Percentiles rank a stretch among this genome's conserved stretches.
Evolutionary conservation across 2,329 filamentous ascomycete species (phyloP).

Genomic region (Stagonosporopsis rhizophila): DNA sequence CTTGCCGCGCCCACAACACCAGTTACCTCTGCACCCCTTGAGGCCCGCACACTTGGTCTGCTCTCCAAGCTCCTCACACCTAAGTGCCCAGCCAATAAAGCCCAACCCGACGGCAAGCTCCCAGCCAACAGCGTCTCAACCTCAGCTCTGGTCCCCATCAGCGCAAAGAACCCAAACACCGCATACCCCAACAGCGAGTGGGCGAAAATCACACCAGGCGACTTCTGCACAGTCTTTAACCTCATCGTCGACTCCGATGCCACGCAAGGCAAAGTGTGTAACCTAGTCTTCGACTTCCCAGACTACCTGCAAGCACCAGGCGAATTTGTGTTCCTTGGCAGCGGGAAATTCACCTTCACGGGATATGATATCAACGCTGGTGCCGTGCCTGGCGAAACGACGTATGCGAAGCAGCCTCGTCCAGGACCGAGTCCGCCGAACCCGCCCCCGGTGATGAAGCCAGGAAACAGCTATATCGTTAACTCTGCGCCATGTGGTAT

Average conservation of each 20-base stretch:
- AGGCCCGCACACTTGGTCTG: slow-evolving; percentile 31
- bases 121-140: slow-evolving; percentile 29
- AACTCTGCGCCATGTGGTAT: slow-evolving; percentile 32
- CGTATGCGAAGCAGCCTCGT: slow-evolving; percentile 34
- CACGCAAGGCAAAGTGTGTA: slow-evolving; percentile 38
- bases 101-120: slow-evolving; percentile 33
- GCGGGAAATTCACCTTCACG: slow-evolving; percentile 34
- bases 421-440: slow-evolving; percentile 28
- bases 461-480: slow-evolving; percentile 35
- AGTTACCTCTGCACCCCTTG: slow-evolving; percentile 24
- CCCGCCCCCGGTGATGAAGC: slow-evolving; percentile 27
- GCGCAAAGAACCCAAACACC: slow-evolving; percentile 25
- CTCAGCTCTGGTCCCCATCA: slow-evolving; percentile 32
- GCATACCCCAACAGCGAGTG: slow-evolving; percentile 25
- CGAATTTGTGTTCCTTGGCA: slow-evolving; percentile 25
- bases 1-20: slow-evolving; percentile 41
- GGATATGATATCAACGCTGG: slow-evolving; percentile 32
- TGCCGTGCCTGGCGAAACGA: slow-evolving; percentile 27
- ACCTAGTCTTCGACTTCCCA: slow-evolving; percentile 41
- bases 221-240: slow-evolving; percentile 44
- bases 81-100: slow-evolving; percentile 27
- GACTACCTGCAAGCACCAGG: slow-evolving; percentile 22
- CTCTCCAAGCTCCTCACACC: background rate
- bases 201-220: slow-evolving; percentile 35
- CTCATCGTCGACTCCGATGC: slow-evolving; percentile 28